Evolutionary conservation across 2,329 filamentous ascomycete species (phyloP).

Genomic region (Leptographium wingfieldii): DNA sequence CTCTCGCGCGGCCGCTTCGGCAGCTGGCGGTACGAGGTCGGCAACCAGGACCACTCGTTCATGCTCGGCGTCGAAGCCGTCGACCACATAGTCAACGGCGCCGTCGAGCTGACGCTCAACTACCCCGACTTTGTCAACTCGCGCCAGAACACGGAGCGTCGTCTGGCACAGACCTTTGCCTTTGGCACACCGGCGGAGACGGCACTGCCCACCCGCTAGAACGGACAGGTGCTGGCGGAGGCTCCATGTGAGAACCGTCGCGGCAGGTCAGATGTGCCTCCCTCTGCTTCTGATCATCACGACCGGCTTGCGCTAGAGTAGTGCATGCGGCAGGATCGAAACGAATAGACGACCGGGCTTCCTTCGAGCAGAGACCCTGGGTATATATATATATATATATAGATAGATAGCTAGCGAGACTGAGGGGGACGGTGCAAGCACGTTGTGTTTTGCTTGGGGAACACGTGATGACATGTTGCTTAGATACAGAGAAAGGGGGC

Average conservation of each 20-base stretch:
- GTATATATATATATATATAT: background rate
- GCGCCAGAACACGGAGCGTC: constrained; percentile 54
- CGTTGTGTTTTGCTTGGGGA: background rate
- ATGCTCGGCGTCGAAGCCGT: constrained; percentile 93
- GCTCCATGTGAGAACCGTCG: background rate
- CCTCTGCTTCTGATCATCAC: too few relatives aligned
- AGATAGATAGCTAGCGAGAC: background rate
- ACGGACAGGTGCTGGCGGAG: background rate
- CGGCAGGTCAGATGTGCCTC: too few relatives aligned
- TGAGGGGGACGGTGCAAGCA: background rate
- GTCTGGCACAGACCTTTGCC: constrained; percentile 38
- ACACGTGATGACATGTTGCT: background rate
- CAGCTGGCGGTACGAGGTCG: constrained; percentile 91
- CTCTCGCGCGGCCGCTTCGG: constrained; percentile 94
- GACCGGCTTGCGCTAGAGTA: background rate
- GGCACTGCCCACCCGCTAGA: constrained; percentile 26
- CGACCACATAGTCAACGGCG: constrained; percentile 79
- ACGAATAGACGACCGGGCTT: background rate
- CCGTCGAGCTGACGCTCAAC: constrained; percentile 86
- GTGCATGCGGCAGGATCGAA: background rate
- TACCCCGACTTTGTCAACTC: constrained; percentile 93
- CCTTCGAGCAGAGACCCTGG: background rate
- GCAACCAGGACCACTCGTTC: constrained; percentile 96
- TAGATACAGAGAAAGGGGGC: background rate
- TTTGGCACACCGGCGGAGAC: constrained; percentile 21